Conservation (phyloP, 306 rosid genomes). For the Pyrus pyrifolia region DNA sequence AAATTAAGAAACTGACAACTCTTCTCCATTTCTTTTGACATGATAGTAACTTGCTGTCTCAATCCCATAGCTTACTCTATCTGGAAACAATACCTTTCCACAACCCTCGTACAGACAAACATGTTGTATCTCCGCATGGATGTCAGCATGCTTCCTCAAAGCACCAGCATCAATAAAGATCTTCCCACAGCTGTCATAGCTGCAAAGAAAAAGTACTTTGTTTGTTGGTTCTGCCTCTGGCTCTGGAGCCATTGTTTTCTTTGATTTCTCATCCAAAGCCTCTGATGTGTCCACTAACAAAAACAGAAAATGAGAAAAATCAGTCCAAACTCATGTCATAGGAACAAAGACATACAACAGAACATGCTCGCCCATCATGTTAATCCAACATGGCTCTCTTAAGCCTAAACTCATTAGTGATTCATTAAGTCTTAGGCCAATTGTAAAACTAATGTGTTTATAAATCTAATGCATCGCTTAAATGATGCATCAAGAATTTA, state of each 20-base stretch:
- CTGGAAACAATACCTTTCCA: conserved; percentile 61
- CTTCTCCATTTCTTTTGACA: neutral
- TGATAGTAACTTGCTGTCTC: neutral
- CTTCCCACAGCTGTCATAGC: conserved; percentile 93
- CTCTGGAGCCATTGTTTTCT: conserved; percentile 59
- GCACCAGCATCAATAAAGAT: conserved; percentile 98
- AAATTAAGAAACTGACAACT: neutral
- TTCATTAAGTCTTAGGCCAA: neutral
- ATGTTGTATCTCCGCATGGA: conserved; percentile 93
- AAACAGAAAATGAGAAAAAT: conserved; percentile 13
- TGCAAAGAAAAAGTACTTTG: conserved; percentile 96
- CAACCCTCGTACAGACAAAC: conserved; percentile 87
- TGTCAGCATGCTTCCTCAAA: conserved; percentile 93
- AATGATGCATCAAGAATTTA: neutral
- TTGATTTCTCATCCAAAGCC: conserved; percentile 63
- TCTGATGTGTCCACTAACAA: conserved; percentile 61
- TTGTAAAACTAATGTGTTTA: neutral
- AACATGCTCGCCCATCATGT: neutral
- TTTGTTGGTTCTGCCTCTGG: conserved; percentile 98
- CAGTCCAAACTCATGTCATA: conserved; percentile 9
- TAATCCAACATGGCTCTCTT: neutral
- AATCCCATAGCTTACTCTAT: neutral
- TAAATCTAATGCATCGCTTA: neutral
- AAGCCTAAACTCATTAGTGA: neutral
- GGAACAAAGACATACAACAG: neutral